These are phyloP conservation scores for Anastatica hierochuntica DNA, from an alignment of 345 rosid species.

Conservation along the genomic window DNA sequence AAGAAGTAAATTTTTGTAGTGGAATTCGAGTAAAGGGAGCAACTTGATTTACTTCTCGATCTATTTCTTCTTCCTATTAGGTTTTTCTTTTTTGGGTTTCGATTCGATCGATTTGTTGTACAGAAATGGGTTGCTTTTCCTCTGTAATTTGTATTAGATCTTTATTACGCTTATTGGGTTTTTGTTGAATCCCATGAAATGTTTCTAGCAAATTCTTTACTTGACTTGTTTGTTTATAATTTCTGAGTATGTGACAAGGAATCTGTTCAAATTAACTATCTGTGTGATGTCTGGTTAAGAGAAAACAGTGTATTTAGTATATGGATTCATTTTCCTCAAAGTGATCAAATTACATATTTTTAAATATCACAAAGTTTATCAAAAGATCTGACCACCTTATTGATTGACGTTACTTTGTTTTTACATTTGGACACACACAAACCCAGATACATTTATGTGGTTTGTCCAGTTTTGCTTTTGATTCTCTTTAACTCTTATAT, in stretches of 20 bases:
- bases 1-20: conserved; percentile 8
- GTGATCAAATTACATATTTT: not conserved
- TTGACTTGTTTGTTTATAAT: too few relatives aligned
- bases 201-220: too few relatives aligned
- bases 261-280: conserved; percentile 1
- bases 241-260: not conserved
- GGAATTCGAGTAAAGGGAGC: not conserved
- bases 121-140: conserved; percentile 1
- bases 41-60: not conserved
- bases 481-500: not conserved
- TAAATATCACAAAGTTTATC: not conserved
- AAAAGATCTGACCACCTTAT: conserved; percentile 11
- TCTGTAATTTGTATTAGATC: conserved; percentile 1
- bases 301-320: not conserved
- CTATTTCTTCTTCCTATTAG: conserved; percentile 1
- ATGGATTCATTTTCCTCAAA: conserved; percentile 1
- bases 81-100: not conserved
- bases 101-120: too few relatives aligned
- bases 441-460: conserved; percentile 21
- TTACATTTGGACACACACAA: conserved; percentile 18
- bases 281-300: not conserved
- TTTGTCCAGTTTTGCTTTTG: conserved; percentile 1
- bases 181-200: too few relatives aligned
- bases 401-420: conserved; percentile 10
- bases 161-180: too few relatives aligned